Conservation (phyloP, 2,329 filamentous ascomycete genomes). For the Aureobasidium subglaciale region DNA sequence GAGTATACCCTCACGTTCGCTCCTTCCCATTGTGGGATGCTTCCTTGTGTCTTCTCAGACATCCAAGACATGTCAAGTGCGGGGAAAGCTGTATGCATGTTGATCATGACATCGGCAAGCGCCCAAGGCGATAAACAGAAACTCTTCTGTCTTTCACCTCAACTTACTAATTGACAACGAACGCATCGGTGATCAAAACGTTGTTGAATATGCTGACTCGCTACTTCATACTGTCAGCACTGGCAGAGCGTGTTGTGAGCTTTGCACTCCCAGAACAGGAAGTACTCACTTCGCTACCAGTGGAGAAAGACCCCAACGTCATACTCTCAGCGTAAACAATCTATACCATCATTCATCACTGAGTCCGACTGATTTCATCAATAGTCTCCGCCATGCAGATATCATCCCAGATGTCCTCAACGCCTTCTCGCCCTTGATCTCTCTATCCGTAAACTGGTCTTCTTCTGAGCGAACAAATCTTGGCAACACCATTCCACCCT, state of each 20-base stretch:
- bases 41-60: too few relatives aligned
- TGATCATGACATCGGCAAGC: neutral
- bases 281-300: neutral
- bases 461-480: constrained; percentile 38
- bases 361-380: neutral
- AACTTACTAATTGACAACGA: too few relatives aligned
- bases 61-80: too few relatives aligned
- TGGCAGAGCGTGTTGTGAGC: neutral
- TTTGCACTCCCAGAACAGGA: neutral
- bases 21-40: neutral
- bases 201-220: neutral
- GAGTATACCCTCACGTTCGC: neutral
- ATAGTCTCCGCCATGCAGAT: neutral
- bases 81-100: constrained; percentile 7
- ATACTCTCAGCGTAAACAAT: neutral
- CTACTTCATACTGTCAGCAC: neutral
- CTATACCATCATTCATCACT: too few relatives aligned
- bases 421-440: constrained; percentile 50
- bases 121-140: neutral
- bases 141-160: too few relatives aligned
- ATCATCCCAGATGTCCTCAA: constrained; percentile 45
- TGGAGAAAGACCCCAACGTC: neutral
- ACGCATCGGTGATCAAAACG: too few relatives aligned
- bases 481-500: constrained; percentile 48
- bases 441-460: constrained; percentile 44